These are phyloP conservation scores for Penicillium verhagenii DNA, from an alignment of 495 filamentous ascomycete species.

Conservation along the genomic window DNA sequence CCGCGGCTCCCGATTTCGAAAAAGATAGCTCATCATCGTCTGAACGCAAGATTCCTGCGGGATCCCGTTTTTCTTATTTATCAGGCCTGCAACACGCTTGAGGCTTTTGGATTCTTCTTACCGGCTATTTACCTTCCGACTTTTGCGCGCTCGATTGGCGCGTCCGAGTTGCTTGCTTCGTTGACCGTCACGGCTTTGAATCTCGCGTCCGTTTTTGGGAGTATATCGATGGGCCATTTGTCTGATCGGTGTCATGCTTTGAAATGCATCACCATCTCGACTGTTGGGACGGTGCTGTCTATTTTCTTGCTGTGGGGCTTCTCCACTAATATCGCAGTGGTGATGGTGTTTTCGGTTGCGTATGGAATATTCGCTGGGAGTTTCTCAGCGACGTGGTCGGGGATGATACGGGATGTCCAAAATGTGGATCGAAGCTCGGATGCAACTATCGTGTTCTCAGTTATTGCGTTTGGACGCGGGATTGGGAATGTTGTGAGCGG, in stretches of 20 bases:
- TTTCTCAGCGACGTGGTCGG: conserved; percentile 57
- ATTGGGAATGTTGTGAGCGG: conserved; percentile 59
- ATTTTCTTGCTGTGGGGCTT: conserved; percentile 68
- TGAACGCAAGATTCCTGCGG: conserved; percentile 45
- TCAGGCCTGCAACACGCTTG: conserved; percentile 50
- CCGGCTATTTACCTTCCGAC: conserved; percentile 59
- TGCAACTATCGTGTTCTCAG: conserved; percentile 53
- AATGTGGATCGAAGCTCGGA: conserved; percentile 35
- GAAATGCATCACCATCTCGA: conserved; percentile 53
- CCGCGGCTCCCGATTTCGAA: conserved; percentile 49
- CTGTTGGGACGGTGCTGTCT: conserved; percentile 49
- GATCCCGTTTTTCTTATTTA: conserved; percentile 48
- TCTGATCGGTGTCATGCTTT: conserved; percentile 55
- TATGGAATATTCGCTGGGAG: conserved; percentile 66
- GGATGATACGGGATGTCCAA: conserved; percentile 53
- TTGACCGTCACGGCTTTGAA: conserved; percentile 52
- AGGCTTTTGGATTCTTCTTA: conserved; percentile 60
- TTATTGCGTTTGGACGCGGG: conserved; percentile 57
- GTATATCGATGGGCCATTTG: conserved; percentile 54
- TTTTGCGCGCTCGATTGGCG: conserved; percentile 48
- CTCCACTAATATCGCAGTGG: conserved; percentile 43
- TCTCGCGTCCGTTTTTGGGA: conserved; percentile 54
- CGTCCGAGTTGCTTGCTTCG: conserved; percentile 31
- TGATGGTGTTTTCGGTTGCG: conserved; percentile 58
- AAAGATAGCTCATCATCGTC: conserved; percentile 10